Evolutionary conservation across 345 rosid species (phyloP), one percentile per base, ranked within the genome.

Genomic region (Salix dunnii): DNA sequence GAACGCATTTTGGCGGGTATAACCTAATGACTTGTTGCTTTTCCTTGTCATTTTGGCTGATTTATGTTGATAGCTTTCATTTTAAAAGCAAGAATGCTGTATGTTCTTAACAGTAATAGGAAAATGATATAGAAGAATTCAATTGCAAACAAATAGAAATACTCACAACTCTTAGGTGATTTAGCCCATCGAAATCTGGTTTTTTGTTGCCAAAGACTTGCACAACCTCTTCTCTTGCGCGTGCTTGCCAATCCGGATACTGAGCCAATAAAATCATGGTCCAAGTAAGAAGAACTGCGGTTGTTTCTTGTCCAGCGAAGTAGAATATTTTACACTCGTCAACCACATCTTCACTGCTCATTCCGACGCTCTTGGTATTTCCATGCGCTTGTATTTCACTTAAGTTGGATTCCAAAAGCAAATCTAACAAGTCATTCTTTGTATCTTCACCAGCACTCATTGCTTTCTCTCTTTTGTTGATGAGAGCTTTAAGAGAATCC

Each of bases 381-480:
- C 73, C 65, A 28, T 74, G 60, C 23, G 84, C 84, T 51, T 80
- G 77, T 49, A 85, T 81, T 73, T 86, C 85, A 60, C 25, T 68
- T 23, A 74, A 62, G 71, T 80, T 89, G 3, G 90, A 85, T 61
- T 81, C 85, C 62, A 87, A 77, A 40, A 89, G 67, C 73, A 87
- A 23, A 35, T 90, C 90, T 75, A 89, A 43, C 55, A 89, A 76
- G 75, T 89, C 89, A 68, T 85, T 64, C 2, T 66, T 82, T 0
- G 36, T 68, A 11, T 58, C 77, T 76, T 85, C 84, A 16, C 90
- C 82, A 3, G 72, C 74, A 40, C 74, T 81, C 63, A 78, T 75
- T 3, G 84, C 80, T 28, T 78, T 84, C 75, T 85, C 89, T 33
- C 86, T 79, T 73, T 82, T 84, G 48, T 75, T 49, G 21, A 87